Conservation (phyloP, 805 yeast genomes). For the Hagleromyces aurorensis region DNA sequence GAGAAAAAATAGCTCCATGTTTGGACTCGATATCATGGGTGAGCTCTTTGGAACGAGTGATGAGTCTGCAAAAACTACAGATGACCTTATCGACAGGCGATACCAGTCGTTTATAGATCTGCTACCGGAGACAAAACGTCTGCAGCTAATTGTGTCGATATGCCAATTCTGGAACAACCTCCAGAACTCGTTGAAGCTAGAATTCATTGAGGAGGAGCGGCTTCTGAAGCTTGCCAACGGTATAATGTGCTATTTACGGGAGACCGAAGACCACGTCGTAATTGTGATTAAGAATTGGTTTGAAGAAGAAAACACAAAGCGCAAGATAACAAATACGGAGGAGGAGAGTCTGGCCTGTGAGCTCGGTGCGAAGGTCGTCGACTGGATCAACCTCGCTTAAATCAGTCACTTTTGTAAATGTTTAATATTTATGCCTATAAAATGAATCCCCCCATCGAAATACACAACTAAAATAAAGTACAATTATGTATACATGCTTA, state of each 20-base stretch:
- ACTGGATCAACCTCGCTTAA: too few relatives aligned
- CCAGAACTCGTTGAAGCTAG: constrained; percentile 11
- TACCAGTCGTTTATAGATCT: constrained; percentile 18
- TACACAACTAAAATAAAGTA: too few relatives aligned
- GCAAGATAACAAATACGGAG: constrained; percentile 7
- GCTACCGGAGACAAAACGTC: constrained; percentile 18
- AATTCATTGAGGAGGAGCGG: constrained; percentile 21
- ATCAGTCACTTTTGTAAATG: too few relatives aligned
- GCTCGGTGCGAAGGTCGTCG: too few relatives aligned
- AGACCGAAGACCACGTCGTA: constrained; percentile 11
- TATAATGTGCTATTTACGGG: constrained; percentile 24
- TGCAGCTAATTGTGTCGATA: constrained; percentile 23
- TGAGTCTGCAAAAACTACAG: background rate
- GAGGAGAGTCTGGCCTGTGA: too few relatives aligned
- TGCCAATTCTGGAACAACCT: constrained; percentile 12
- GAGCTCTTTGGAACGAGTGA: constrained; percentile 7
- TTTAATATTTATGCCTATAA: too few relatives aligned
- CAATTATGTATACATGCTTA: too few relatives aligned
- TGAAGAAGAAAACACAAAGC: constrained; percentile 6
- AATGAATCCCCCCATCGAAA: too few relatives aligned
- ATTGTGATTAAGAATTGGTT: constrained; percentile 29
- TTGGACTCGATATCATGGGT: constrained; percentile 21
- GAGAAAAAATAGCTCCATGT: constrained; percentile 2
- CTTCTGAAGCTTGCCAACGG: constrained; percentile 28
- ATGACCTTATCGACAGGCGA: constrained; percentile 2